Base-by-base conservation (phyloP, 148 eudicot genomes). In the Rhododendron henanense region DNA sequence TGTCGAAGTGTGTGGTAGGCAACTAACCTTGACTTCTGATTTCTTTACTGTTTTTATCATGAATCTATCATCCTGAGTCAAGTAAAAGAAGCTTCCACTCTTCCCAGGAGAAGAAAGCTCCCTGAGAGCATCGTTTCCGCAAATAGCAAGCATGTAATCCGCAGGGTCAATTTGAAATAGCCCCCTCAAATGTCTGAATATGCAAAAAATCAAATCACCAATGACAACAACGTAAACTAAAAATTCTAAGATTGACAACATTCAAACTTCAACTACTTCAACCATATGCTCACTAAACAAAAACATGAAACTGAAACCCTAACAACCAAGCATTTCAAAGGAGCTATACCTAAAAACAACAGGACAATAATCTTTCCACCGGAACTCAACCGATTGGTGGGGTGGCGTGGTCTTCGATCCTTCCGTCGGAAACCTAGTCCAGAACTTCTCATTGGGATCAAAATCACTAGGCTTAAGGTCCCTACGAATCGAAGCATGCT, bases 351-450 rank as follows among this genome's bases (percentile, higher is more conserved):
- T 95, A 6, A 55, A 84, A 95, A 97, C 74, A 97, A 98, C 87
- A 93, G 98, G 99, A 61, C 98, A 95, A 85, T 97, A 97, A 91
- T 97, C 99, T 83, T 97, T 97, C 99, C 99, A 97, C 33, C 98
- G 91, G 82, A 97, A 97, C 44, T 97, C 98, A 2, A 53, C 85
- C 0, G 99, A 97, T 78, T 93, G 97, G 90, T 97, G 99, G 10
- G 98, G 92, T 1, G 98, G 99, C 0, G 99, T 95, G 61, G 85
- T 78, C 87, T 93, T 95, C 3, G 99, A 93, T 81, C 99, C 99
- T 88, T 94, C 98, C 0, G 98, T 81, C 0, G 98, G 98, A 89
- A 97, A 97, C 91, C 93, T 89, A n/a, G 98, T 97, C 98, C 98
- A 97, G 74, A 93, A 95, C 92, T 97, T 95, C 90, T 96, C 97